A percentile compares a stretch with the other conserved stretches of the same genome.
phyloP scores from a whole-genome alignment of 345 rosid species.

The Nephelium lappaceum region DNA sequence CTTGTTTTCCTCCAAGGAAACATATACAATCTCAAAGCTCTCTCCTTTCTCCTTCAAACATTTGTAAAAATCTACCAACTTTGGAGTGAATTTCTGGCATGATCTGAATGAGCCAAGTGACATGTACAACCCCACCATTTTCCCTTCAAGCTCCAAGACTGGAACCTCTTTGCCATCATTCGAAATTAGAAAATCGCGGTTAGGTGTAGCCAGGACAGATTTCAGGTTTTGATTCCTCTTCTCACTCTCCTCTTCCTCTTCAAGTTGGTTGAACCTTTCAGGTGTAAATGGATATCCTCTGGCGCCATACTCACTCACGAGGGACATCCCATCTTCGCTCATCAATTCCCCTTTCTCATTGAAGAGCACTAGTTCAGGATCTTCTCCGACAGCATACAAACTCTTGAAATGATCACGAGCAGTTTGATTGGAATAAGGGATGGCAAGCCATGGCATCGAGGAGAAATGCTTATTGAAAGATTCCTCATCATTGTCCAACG shows the following conservation, averaged over 20 bases:
- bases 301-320: slow-evolving; percentile 23
- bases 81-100: slow-evolving; percentile 27
- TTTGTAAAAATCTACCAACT: slow-evolving; percentile 31
- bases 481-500: slow-evolving; percentile 21
- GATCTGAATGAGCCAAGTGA: slow-evolving; percentile 18
- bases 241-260: slow-evolving; percentile 31
- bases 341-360: slow-evolving; percentile 25
- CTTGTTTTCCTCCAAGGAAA: slow-evolving; percentile 36
- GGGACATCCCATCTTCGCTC: slow-evolving; percentile 9
- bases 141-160: slow-evolving; percentile 44
- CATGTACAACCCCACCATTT: slow-evolving; percentile 37
- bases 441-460: slow-evolving; percentile 32
- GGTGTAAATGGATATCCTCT: slow-evolving; percentile 31
- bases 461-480: slow-evolving; percentile 10
- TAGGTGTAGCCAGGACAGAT: slow-evolving; percentile 24
- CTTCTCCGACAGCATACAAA: slow-evolving; percentile 13
- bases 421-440: slow-evolving; percentile 21
- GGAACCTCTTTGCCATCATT: slow-evolving; percentile 29
- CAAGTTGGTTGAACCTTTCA: slow-evolving; percentile 27
- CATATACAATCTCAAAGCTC: slow-evolving; percentile 36
- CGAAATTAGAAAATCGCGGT: slow-evolving; percentile 29
- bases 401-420: slow-evolving; percentile 9
- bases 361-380: slow-evolving; percentile 29
- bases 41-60: slow-evolving; percentile 35
- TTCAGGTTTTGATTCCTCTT: slow-evolving; percentile 30